Evolutionary conservation across 2,329 filamentous ascomycete genomes (phyloP), one percentile per base, ranked within the genome.

Genomic region (Mariannaea sp.): DNA sequence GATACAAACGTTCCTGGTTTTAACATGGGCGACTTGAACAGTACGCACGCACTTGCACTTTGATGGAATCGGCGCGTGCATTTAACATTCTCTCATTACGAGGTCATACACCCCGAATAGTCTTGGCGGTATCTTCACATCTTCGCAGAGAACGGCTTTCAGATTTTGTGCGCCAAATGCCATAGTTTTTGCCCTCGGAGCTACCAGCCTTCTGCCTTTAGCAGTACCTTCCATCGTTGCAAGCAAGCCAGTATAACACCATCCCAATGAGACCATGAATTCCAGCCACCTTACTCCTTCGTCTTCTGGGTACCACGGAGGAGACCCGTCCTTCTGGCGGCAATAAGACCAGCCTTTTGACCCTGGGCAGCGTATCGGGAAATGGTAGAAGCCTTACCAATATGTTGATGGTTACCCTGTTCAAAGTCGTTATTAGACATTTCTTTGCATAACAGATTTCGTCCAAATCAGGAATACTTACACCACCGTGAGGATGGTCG

Each of bases 331-430:
- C 95, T 90, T 81, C 94, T 87, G 80, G 94, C 94, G 80, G 94
- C 94, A 83, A 99, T 99, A 77, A 99, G 93, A 97, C 94, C 94
- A 73, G 94, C 94, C 87, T 99, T 99, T 84, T 99, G 94, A 89
- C 94, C 94, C 81, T 92, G 88, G 78, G 88, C 89, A 73, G 94
- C 94, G 83, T 96, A 96, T 79, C 94, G 88, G 71, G 91, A 96
- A 82, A 99, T 99, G 77, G 94, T 99, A 68, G 94, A 99, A 73
- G 94, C 94, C 84, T 99, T 97, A 89, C 94, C 92, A 75, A 97
- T 97, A 82, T 99, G 94, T 86, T 99, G 94, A 81, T 99, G 94
- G 88, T 99, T 97, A 96, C 94, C 93, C 82, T 82, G 74, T 72
- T 65, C 43, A 56, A 56, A 7, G 51, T 33, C n/a, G n/a, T n/a